phyloP scores from a whole-genome alignment of 495 filamentous ascomycete species.

The Baudoinia panamericana region DNA sequence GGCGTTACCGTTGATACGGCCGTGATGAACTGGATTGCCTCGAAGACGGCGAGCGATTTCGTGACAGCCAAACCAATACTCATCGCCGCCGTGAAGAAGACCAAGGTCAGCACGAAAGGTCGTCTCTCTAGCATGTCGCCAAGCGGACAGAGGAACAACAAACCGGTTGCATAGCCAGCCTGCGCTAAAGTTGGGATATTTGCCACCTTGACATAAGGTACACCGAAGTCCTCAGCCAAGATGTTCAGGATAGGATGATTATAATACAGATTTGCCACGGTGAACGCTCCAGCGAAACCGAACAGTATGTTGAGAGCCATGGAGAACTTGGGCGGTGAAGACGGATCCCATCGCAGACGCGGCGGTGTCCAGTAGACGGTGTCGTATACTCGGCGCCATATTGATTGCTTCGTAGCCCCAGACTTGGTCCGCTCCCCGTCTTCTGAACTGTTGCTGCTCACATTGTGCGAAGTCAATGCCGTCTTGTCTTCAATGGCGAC shows the following conservation, averaged over 20 bases:
- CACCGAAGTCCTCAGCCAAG: slow-evolving; percentile 47
- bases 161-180: slow-evolving; percentile 62
- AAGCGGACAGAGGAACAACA: slow-evolving; percentile 65
- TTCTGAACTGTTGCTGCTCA: slow-evolving; percentile 3
- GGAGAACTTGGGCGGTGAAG: slow-evolving; percentile 43
- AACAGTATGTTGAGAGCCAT: slow-evolving; percentile 49
- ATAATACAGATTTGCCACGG: slow-evolving; percentile 62
- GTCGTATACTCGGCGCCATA: slow-evolving; percentile 24
- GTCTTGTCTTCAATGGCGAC: background rate
- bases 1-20: slow-evolving; percentile 72
- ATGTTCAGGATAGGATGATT: slow-evolving; percentile 55
- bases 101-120: slow-evolving; percentile 53
- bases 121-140: slow-evolving; percentile 62
- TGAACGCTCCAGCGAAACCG: slow-evolving; percentile 39
- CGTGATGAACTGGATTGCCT: slow-evolving; percentile 53
- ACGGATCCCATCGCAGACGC: slow-evolving; percentile 43
- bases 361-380: slow-evolving; percentile 42
- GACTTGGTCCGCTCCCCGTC: background rate
- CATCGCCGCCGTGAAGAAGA: slow-evolving; percentile 50
- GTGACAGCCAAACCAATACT: slow-evolving; percentile 65
- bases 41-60: slow-evolving; percentile 47
- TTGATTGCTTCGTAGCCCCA: slow-evolving; percentile 7
- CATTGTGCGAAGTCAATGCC: background rate
- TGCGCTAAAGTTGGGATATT: slow-evolving; percentile 65
- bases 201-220: slow-evolving; percentile 35